These are phyloP conservation scores for Bipolaris gigantea DNA, from an alignment of 2,329 filamentous ascomycete species.

Conservation along the genomic window DNA sequence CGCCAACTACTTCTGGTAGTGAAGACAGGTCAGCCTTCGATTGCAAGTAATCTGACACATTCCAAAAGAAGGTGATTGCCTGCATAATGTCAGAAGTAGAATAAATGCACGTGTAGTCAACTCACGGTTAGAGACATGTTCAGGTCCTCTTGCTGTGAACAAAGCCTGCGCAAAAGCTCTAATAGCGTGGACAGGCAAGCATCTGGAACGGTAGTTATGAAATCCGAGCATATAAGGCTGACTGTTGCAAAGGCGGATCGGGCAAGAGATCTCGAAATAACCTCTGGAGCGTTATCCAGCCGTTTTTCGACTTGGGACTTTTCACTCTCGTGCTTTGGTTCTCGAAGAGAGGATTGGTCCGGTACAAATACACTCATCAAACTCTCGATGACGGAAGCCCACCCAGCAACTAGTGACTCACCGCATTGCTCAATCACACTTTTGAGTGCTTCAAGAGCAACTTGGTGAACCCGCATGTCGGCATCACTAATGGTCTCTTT, in stretches of 20 bases:
- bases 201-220: constrained; percentile 72
- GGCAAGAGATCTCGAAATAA: constrained; percentile 72
- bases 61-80: constrained; percentile 96
- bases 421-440: constrained; percentile 85
- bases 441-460: constrained; percentile 77
- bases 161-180: constrained; percentile 86
- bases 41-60: constrained; percentile 83
- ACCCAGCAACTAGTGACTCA: constrained; percentile 78
- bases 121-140: constrained; percentile 90
- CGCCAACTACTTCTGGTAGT: constrained; percentile 31
- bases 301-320: neutral
- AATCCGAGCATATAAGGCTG: constrained; percentile 93
- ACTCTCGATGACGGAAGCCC: constrained; percentile 83
- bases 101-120: neutral
- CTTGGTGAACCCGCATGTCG: constrained; percentile 78
- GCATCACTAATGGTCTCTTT: constrained; percentile 62
- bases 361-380: constrained; percentile 74
- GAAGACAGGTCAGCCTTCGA: constrained; percentile 48
- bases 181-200: constrained; percentile 76
- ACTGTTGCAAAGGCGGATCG: constrained; percentile 85
- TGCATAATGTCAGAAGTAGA: constrained; percentile 38
- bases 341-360: neutral
- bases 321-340: neutral
- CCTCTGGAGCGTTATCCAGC: constrained; percentile 19
- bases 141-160: constrained; percentile 84